Evolutionary conservation across 176 grass and related monocot genomes (phyloP).

Genomic region (Hordeum marinum): DNA sequence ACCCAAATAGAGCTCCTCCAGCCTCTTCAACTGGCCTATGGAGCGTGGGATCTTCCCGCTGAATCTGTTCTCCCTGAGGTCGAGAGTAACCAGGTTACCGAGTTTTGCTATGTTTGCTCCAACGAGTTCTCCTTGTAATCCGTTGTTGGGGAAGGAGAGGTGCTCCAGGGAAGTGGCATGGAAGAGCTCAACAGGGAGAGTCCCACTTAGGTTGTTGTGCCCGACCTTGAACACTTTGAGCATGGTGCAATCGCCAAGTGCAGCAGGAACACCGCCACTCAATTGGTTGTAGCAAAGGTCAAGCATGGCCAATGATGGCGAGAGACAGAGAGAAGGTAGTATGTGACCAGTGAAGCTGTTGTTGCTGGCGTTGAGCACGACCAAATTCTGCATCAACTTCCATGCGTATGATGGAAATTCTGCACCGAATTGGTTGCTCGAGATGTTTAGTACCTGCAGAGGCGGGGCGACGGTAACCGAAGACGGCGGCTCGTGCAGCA

Average conservation of each 20-base stretch:
- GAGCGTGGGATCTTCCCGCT: background rate
- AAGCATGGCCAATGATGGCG: background rate
- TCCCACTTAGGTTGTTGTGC: background rate
- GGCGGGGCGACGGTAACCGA: background rate
- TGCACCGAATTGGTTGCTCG: background rate
- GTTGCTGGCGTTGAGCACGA: background rate
- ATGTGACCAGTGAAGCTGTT: background rate
- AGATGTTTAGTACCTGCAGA: background rate
- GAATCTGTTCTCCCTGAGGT: background rate
- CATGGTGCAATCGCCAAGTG: background rate
- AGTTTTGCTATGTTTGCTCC: background rate
- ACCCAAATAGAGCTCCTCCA: background rate
- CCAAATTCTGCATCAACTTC: background rate
- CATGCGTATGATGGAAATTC: background rate
- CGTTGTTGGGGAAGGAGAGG: background rate
- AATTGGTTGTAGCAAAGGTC: slow-evolving; percentile 24
- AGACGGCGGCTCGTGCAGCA: background rate
- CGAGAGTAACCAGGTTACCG: background rate
- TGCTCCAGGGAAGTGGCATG: background rate
- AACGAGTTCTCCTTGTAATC: background rate
- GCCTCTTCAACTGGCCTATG: background rate
- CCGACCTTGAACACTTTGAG: background rate
- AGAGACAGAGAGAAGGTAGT: background rate
- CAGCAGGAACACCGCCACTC: background rate
- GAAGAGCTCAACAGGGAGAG: slow-evolving; percentile 4